Evolutionary conservation across 176 grass and related monocot species (phyloP).

Genomic region (Juncus effusus): DNA sequence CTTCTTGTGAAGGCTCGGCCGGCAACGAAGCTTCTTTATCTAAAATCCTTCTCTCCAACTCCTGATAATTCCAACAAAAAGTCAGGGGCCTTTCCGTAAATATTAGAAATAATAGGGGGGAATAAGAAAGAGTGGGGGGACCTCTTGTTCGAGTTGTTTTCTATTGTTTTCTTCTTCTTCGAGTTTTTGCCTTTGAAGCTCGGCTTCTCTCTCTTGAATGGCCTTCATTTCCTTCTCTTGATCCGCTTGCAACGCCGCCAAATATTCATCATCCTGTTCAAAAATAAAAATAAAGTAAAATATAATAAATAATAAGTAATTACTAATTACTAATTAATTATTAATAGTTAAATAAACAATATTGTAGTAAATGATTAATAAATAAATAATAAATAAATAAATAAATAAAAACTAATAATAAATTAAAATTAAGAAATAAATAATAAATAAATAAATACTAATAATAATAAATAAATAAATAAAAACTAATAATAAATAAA

Average conservation of each 20-base stretch:
- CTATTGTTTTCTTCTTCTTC: slow-evolving; percentile 62
- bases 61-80: slow-evolving; percentile 41
- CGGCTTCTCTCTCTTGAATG: slow-evolving; percentile 51
- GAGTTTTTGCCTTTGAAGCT: slow-evolving; percentile 54
- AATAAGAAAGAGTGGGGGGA: slow-evolving; percentile 23
- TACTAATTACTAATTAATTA: too few species aligned
- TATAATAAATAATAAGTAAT: too few species aligned
- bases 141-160: slow-evolving; percentile 89
- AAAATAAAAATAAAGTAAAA: slow-evolving; percentile 2
- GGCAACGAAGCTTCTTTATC: slow-evolving; percentile 80
- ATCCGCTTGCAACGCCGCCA: slow-evolving; percentile 81
- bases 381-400: too few species aligned
- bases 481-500: too few species aligned
- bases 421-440: too few species aligned
- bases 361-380: too few species aligned
- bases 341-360: slow-evolving; percentile 9
- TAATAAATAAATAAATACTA: too few species aligned
- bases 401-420: too few species aligned
- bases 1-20: slow-evolving; percentile 64
- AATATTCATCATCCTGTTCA: slow-evolving; percentile 86
- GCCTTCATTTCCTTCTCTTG: slow-evolving; percentile 85
- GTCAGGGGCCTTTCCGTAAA: background rate
- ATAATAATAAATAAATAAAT: too few species aligned
- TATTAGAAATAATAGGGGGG: slow-evolving; percentile 2
- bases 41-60: slow-evolving; percentile 68